A percentile compares a stretch with the other conserved stretches of the same genome.
Conservation (phyloP, 306 rosid species). For the Corylus avellana region DNA sequence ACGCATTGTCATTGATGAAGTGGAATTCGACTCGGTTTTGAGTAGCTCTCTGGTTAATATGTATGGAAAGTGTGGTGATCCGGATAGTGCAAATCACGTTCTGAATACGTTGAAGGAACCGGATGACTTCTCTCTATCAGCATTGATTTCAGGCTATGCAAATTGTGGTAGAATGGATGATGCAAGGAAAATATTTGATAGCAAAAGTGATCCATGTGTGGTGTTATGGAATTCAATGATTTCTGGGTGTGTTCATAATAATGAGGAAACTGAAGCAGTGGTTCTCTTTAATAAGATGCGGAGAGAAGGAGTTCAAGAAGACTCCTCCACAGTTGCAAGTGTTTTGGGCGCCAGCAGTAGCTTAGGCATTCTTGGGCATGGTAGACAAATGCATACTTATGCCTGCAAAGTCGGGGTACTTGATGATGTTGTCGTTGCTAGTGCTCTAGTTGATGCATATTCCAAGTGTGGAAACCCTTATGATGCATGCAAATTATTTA, state of each 20-base stretch:
- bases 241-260: slow-evolving; percentile 59
- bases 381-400: slow-evolving; percentile 58
- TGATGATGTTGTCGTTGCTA: slow-evolving; percentile 54
- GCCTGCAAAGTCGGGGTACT: slow-evolving; percentile 56
- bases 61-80: slow-evolving; percentile 74
- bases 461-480: slow-evolving; percentile 58
- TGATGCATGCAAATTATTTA: slow-evolving; percentile 72
- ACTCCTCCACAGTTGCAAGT: slow-evolving; percentile 53
- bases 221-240: slow-evolving; percentile 74
- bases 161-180: slow-evolving; percentile 63
- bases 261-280: slow-evolving; percentile 60
- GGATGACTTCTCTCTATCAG: slow-evolving; percentile 78
- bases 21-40: slow-evolving; percentile 60
- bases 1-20: slow-evolving; percentile 48
- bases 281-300: slow-evolving; percentile 59
- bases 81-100: slow-evolving; percentile 54
- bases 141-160: slow-evolving; percentile 66
- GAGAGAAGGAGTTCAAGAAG: slow-evolving; percentile 46
- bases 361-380: slow-evolving; percentile 41
- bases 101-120: slow-evolving; percentile 52
- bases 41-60: slow-evolving; percentile 61
- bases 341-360: slow-evolving; percentile 57
- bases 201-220: slow-evolving; percentile 41
- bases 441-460: slow-evolving; percentile 75
- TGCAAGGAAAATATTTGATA: slow-evolving; percentile 63